Evolutionary conservation across 164 flowering plant genomes (phyloP), one percentile per base, ranked within the genome.

Genomic region (Chloranthus sessilifolius): DNA sequence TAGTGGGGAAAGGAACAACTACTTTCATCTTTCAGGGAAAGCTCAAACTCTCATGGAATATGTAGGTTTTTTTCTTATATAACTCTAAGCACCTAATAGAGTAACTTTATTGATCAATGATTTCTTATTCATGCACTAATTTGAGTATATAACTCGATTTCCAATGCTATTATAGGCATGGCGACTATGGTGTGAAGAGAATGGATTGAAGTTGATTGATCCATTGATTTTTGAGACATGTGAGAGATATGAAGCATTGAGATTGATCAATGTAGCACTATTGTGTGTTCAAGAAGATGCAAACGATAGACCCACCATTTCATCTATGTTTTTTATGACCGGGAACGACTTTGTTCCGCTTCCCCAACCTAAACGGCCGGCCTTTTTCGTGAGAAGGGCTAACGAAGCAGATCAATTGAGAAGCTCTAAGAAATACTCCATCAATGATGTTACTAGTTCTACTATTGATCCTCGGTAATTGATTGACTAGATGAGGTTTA

Each of bases 311-410:
- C 53, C 53, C 5, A 49, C 53, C 6, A 29, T 41, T 16, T n/a
- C 12, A n/a, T 3, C 7, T 17, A 17, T 57, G 6, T 5, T 48
- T n/a, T 29, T 49, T 21, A 30, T 58, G 31, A 22, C 33, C 11
- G 38, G 45, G 51, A 73, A 69, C 36, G 65, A 65, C 12, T 58
- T 45, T 21, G 62, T 58, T 55, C 38, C 70, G 10, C 27, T 49
- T 19, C 67, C 73, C 8, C 62, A 58, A 20, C 64, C 61, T 39
- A 65, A 55, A 22, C 45, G 55, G 60, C 62, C 47, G 16, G 73
- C 66, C 1, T 46, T 43, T 0, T 58, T 58, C 22, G 65, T 61
- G 6, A 41, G 49, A 1, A 67, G 61, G 17, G 61, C 65, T 0
- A 67, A 56, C 38, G n/a, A n/a, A n/a, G n/a, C n/a, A n/a, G n/a